A percentile compares a stretch with the other conserved stretches of the same genome.
phyloP scores from a whole-genome alignment of 192 early-diverging fungal species.

The Coemansia sp. region DNA sequence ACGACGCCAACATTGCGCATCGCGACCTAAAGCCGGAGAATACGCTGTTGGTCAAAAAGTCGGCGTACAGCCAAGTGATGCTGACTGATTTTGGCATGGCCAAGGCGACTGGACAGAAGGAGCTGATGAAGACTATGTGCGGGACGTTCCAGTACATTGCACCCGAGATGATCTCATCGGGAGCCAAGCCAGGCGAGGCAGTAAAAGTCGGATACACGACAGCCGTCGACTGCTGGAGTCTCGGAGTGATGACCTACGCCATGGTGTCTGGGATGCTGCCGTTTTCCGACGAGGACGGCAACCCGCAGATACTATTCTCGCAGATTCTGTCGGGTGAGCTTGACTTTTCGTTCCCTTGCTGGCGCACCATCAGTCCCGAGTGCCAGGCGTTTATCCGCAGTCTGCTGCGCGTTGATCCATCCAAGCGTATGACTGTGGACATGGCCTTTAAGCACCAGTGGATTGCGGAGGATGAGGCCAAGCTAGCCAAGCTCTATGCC shows the following conservation, averaged over 20 bases:
- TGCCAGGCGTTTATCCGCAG: conserved; percentile 51
- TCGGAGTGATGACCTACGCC: conserved; percentile 85
- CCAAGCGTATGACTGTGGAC: conserved; percentile 56
- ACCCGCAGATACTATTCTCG: conserved; percentile 42
- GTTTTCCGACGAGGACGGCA: conserved; percentile 51
- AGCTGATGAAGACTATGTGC: conserved; percentile 85
- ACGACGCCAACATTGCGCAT: conserved; percentile 77
- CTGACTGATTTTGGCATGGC: conserved; percentile 91
- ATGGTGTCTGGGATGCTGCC: conserved; percentile 59
- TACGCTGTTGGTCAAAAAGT: conserved; percentile 58
- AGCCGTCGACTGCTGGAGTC: conserved; percentile 66
- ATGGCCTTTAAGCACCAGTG: conserved; percentile 59
- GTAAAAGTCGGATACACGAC: conserved; percentile 57
- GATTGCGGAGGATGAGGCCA: conserved; percentile 48
- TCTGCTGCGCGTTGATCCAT: conserved; percentile 49
- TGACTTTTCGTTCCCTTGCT: conserved; percentile 48
- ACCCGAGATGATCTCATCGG: conserved; percentile 68
- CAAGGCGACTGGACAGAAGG: conserved; percentile 69
- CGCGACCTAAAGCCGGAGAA: conserved; percentile 82
- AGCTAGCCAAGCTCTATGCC: conserved; percentile 53
- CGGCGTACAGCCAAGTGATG: conserved; percentile 64
- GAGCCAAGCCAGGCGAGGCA: conserved; percentile 33
- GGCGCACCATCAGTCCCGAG: conserved; percentile 49
- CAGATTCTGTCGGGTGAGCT: conserved; percentile 52
- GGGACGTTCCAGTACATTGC: conserved; percentile 84